These are phyloP conservation scores for Ceratocystis alfenasii DNA, from an alignment of 2,329 filamentous ascomycete genomes.

Conservation along the genomic window DNA sequence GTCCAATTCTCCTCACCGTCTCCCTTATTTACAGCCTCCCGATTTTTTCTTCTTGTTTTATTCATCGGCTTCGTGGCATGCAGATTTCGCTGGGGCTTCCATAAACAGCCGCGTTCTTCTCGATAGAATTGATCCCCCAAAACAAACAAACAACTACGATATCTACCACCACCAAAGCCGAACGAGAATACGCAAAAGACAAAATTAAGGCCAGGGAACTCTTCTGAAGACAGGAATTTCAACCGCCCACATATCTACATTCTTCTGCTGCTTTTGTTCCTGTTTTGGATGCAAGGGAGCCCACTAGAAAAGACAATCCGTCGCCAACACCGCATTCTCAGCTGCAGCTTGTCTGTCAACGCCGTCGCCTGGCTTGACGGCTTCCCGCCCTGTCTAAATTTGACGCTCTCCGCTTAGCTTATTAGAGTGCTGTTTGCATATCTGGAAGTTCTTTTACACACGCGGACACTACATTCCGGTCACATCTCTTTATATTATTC, in stretches of 20 bases:
- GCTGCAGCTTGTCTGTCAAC: neutral
- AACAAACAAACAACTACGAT: neutral
- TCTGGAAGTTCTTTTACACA: neutral
- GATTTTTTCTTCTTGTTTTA: neutral
- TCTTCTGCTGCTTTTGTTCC: neutral
- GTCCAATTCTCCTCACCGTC: neutral
- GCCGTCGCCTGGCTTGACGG: neutral
- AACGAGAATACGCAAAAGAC: neutral
- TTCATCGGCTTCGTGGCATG: neutral
- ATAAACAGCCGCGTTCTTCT: neutral
- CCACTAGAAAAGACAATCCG: neutral
- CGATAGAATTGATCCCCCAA: neutral
- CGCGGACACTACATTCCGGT: neutral
- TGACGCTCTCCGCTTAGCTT: neutral
- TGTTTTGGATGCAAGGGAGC: constrained; percentile 7
- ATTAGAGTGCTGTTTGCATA: neutral
- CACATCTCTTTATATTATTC: constrained; percentile 8
- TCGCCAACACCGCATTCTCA: neutral
- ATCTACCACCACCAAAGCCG: neutral
- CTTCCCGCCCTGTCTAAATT: neutral
- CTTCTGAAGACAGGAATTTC: neutral
- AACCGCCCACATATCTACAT: constrained; percentile 7
- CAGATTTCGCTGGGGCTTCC: neutral
- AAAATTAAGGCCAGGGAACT: neutral
- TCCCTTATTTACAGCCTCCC: neutral